These are phyloP conservation scores for Calocybe cyanea DNA, from an alignment of 768 basidiomycete genomes.

Conservation along the genomic window DNA sequence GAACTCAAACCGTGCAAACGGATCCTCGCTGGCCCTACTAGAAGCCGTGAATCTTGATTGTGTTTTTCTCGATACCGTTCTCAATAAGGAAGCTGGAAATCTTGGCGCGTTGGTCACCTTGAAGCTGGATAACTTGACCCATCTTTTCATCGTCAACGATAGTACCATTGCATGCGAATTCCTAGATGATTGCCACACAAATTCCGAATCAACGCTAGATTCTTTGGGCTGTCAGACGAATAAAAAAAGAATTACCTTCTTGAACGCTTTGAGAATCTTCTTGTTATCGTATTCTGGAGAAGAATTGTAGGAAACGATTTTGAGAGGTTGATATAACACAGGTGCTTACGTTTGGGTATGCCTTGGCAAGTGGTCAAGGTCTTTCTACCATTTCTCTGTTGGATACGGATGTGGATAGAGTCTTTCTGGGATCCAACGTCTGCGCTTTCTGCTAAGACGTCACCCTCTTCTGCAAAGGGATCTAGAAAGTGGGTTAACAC, in stretches of 20 bases:
- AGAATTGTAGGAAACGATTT: conserved; percentile 6
- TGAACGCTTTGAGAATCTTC: conserved; percentile 98
- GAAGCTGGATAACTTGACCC: conserved; percentile 97
- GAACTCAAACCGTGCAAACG: conserved; percentile 10
- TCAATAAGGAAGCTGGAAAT: conserved; percentile 84
- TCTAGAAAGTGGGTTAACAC: conserved; percentile 40
- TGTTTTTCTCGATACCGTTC: conserved; percentile 71
- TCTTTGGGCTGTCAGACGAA: conserved; percentile 1
- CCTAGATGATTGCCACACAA: conserved; percentile 42
- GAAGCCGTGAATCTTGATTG: conserved; percentile 89
- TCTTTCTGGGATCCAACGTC: conserved; percentile 80
- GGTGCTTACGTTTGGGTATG: conserved; percentile 74
- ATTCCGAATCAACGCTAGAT: conserved; percentile 3
- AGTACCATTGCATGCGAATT: conserved; percentile 98
- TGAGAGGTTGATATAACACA: conserved; percentile 1
- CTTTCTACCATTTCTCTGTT: conserved; percentile 99
- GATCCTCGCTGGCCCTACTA: conserved; percentile 30
- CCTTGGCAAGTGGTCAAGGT: conserved; percentile 97
- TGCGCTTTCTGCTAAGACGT: conserved; percentile 67
- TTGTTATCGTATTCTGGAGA: conserved; percentile 87
- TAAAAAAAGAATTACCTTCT: conserved; percentile 64
- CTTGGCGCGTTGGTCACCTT: conserved; percentile 94
- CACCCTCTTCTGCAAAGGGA: conserved; percentile 95
- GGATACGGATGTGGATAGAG: conserved; percentile 95
- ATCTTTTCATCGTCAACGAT: conserved; percentile 94